phyloP scores from a whole-genome alignment of 108 stramenopile genomes.

The Cylindrotheca fusiformis region DNA sequence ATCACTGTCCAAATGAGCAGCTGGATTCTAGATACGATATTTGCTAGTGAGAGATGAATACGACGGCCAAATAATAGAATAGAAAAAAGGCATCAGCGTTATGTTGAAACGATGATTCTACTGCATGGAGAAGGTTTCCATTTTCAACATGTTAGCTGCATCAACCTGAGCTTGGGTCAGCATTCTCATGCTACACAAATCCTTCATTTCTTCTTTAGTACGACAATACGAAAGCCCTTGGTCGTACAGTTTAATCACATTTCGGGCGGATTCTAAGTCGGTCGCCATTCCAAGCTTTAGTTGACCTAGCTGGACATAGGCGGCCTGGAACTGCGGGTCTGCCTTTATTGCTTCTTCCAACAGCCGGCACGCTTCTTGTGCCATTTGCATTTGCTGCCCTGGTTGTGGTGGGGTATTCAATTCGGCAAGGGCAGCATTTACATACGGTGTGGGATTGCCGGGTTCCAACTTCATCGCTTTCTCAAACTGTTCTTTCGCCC shows the following conservation, averaged over 20 bases:
- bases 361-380: conserved; percentile 55
- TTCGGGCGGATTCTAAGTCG: conserved; percentile 60
- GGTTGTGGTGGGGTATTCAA: conserved; percentile 71
- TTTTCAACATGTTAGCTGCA: conserved; percentile 73
- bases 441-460: conserved; percentile 85
- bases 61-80: neutral
- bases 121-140: conserved; percentile 86
- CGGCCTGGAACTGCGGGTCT: conserved; percentile 88
- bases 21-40: conserved; percentile 22
- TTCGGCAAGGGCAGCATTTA: conserved; percentile 83
- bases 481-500: conserved; percentile 75
- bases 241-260: conserved; percentile 84
- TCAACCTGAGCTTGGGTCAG: conserved; percentile 86
- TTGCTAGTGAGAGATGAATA: neutral
- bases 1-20: conserved; percentile 55
- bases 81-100: neutral
- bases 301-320: conserved; percentile 89
- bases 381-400: conserved; percentile 67
- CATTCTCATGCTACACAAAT: conserved; percentile 83
- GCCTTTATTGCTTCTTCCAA: conserved; percentile 81
- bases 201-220: conserved; percentile 85
- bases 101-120: conserved; percentile 22
- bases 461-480: conserved; percentile 79
- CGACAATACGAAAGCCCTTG: conserved; percentile 75
- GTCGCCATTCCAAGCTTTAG: conserved; percentile 85